Base-by-base conservation (phyloP, 192 early-diverging fungal species). In the Dispira simplex region DNA sequence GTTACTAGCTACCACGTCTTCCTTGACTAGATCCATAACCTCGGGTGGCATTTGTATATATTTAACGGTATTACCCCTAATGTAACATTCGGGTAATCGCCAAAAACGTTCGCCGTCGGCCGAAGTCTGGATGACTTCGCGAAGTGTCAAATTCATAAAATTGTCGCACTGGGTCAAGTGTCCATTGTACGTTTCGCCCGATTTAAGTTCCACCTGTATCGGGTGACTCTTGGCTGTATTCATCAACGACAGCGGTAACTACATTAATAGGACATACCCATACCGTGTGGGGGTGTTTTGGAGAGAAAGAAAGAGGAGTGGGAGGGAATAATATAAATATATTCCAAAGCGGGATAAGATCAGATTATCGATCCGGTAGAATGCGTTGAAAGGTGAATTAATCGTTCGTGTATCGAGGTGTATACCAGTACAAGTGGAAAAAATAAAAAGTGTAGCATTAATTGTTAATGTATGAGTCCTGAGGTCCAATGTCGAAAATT, bases 121-220 rank as follows among this genome's bases (percentile, higher is more conserved):
- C 0, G 84, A 85, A 0, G 94, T 98, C 71, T 89, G 88, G 67
- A 97, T 95, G 23, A 97, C 93, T 70, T 96, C 92, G 60, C 89
- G 83, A 26, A 98, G 76, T 46, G 86, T 90, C 69, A 98, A 78
- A 75, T 98, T 98, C 96, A 97, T 98, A 83, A 90, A 97, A 67
- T 91, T 91, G 72, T 96, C 90, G 77, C 92, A 96, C 68, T 85
- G 90, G 62, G 91, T 90, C 75, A 98, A 83, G 77, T 95, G 92
- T 12, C 96, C 96, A 70, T 95, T 97, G 74, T 93, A 98, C 27
- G 96, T 93, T 72, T 97, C 94, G 69, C 94, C 95, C 72, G 87
- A 93, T 70, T 98, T 98, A 58, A 98, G 72, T 69, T 98, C 95
- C n/a, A 98, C 92, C 62, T 93, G 78, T 79, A 94, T 90, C 47